Percentiles rank a stretch among this genome's conserved stretches.
phyloP scores from a whole-genome alignment of 2,329 filamentous ascomycete species.

The Penicillium occitanis region DNA sequence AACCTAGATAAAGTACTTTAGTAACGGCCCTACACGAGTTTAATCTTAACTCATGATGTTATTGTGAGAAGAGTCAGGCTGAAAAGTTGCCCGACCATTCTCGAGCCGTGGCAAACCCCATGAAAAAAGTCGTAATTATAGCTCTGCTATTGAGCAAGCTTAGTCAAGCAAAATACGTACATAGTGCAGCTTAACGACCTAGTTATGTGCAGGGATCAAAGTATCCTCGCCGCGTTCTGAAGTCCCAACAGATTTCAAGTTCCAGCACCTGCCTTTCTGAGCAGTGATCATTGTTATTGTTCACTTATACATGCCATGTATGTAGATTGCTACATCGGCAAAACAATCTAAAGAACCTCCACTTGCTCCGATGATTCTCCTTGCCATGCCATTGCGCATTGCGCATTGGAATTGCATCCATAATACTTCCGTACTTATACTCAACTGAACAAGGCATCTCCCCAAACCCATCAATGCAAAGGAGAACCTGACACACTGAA shows the following conservation, averaged over 20 bases:
- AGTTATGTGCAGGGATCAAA: not conserved
- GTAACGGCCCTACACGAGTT: not conserved
- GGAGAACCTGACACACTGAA: not conserved
- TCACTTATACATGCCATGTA: too few species aligned
- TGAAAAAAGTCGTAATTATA: not conserved
- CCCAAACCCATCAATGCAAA: not conserved
- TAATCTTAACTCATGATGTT: not conserved
- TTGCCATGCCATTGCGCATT: not conserved
- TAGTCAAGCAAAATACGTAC: not conserved
- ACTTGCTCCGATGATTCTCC: not conserved
- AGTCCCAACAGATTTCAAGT: not conserved
- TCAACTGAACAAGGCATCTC: not conserved
- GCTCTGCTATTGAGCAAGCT: not conserved
- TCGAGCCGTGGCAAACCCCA: not conserved
- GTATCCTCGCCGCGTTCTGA: not conserved
- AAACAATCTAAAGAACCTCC: not conserved
- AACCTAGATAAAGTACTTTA: not conserved
- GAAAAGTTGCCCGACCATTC: not conserved
- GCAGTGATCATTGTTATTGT: slow-evolving; percentile 10
- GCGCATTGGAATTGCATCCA: not conserved
- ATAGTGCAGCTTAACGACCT: not conserved
- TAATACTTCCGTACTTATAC: not conserved
- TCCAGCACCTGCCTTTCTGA: slow-evolving; percentile 6
- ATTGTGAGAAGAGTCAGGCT: not conserved
- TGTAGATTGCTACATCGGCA: not conserved